Evolutionary conservation across 106 monocot species (phyloP), one percentile per base, ranked within the genome.

Genomic region (Phalaenopsis equestris): DNA sequence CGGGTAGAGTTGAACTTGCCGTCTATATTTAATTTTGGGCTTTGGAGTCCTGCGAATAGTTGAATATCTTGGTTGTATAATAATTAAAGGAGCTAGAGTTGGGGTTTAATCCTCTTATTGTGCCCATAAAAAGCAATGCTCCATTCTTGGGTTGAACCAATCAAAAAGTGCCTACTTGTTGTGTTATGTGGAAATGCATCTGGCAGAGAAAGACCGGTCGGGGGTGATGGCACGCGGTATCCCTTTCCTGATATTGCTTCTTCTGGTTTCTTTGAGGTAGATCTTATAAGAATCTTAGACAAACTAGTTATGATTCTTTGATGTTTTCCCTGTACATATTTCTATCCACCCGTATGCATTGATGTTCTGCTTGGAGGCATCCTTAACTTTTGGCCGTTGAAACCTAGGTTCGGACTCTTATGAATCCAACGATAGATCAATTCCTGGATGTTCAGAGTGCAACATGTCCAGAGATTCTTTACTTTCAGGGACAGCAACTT

Each of bases 191-290:
- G 91, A 78, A 83, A 86, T 52, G 42, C 81, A 39, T 83, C 72
- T 61, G 65, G 77, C 46, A 79, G 67, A 23, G 72, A 47, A 21
- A 58, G 48, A 24, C 64, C 78, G 68, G 82, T 80, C 52, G 41
- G 9, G 56, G 49, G 14, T 72, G 18, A 56, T 23, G 67, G 19
- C 8, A 41, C 47, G 15, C 39, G 15, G 21, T 91, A 86, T 83
- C 84, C 92, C 49, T 84, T 88, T 67, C 92, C 90, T 11, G 81
- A 86, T 73, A 82, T 88, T 4, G 73, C 43, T 24, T 92, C 92
- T 36, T 82, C 87, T 38, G 90, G 92, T 24, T 84, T 86, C 18
- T 72, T 90, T 30, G 92, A 90, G 90, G 92, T 92, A 49, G 36
- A 45, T 81, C 7, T 36, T 21, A 72, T 52, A 70, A 56, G n/a